Evolutionary conservation across 345 rosid species (phyloP).

Genomic region (Citrus reticulata): DNA sequence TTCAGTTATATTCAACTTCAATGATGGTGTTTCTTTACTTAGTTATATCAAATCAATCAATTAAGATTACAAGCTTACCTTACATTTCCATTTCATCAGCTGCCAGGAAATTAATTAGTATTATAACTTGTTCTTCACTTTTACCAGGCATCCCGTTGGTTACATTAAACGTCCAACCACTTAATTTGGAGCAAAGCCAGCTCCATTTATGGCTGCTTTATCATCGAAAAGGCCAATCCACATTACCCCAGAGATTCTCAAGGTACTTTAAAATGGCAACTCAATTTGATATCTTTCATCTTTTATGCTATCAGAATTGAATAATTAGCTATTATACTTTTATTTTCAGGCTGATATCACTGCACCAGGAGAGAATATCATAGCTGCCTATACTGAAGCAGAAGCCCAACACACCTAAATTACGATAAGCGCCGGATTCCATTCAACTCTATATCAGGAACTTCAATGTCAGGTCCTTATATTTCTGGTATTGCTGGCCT

Average conservation of each 20-base stretch:
- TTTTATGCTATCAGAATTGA: background rate
- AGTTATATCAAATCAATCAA: conserved; percentile 53
- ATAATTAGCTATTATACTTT: background rate
- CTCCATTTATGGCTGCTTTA: conserved; percentile 74
- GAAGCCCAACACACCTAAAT: conserved; percentile 42
- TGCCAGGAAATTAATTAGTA: background rate
- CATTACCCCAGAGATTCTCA: conserved; percentile 58
- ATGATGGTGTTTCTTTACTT: conserved; percentile 46
- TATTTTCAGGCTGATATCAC: conserved; percentile 57
- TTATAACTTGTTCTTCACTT: background rate
- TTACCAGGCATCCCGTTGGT: conserved; percentile 50
- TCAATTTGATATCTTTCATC: background rate
- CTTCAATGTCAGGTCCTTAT: conserved; percentile 82
- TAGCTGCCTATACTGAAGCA: conserved; percentile 69
- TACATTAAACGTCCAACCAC: conserved; percentile 43
- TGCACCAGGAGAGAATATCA: conserved; percentile 34
- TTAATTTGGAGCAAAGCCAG: conserved; percentile 41
- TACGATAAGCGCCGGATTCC: conserved; percentile 49
- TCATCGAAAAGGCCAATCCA: conserved; percentile 70
- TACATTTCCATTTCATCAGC: background rate
- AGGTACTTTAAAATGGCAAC: conserved; percentile 27
- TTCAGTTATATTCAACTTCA: conserved; percentile 42
- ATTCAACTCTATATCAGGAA: conserved; percentile 57
- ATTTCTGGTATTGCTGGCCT: conserved; percentile 72
- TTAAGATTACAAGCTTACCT: conserved; percentile 4